Base-by-base conservation (phyloP, 192 early-diverging fungal genomes). In the Mortierella antarctica region DNA sequence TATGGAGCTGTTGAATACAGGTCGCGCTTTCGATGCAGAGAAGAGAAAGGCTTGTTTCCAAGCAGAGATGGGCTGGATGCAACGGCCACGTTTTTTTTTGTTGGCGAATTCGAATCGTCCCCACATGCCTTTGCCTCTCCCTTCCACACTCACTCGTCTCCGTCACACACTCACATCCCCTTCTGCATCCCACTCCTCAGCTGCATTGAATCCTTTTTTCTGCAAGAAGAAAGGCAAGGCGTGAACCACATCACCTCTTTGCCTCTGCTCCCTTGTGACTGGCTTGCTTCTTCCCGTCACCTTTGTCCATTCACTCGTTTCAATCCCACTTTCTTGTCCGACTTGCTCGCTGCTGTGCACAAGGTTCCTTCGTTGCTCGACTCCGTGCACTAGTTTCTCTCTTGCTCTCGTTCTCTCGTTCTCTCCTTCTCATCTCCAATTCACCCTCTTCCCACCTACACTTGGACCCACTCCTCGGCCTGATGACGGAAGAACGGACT, bases 1-100 rank as follows among this genome's bases (percentile, higher is more conserved):
- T 92, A 57, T 94, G 93, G 93, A 80, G 82, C 54, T 73, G 89
- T 45, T 90, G 85, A 84, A 65, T 31, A 7, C 17, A n/a, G 46
- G 13, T 7, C 51, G 49, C 31, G 41, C 40, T 12, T 8, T 64
- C 40, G 39, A 47, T 50, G 15, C 6, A 17, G 15, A 18, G n/a
- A 47, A 17, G 15, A 18, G n/a, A 47, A 18, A n/a, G 13, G 10
- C n/a, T 18, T 39, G 57, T 51, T 51, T 51, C 50, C 50, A 51
- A 15, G 50, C 31, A 56, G 54, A 53, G 8, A 41, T 42, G 57
- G 57, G 40, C 40, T 58, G 57, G 57, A 31, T 18, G 6, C 13
- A 40, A 7, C 4, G 4, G 56, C 18, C 20, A 54, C 41, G 10
- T 57, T 39, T 4, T 40, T 40, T 9, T 12, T 1, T 40, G 9